These are phyloP conservation scores for Takashimella tepidaria DNA, from an alignment of 1,284 basidiomycete genomes.

Conservation along the genomic window DNA sequence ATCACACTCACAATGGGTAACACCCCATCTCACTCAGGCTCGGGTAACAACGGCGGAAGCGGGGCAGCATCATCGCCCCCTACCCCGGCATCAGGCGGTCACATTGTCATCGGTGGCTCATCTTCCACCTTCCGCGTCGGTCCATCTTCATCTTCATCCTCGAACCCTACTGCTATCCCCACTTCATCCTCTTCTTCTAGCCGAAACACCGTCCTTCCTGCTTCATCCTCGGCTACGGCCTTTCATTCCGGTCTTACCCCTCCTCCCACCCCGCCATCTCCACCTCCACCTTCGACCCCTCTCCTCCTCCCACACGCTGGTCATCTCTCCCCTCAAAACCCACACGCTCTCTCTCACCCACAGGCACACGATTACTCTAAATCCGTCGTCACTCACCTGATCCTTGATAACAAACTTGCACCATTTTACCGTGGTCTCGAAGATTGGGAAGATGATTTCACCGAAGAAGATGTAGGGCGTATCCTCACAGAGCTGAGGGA, in stretches of 20 bases:
- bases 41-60: no score
- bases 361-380: slow-evolving; percentile 81
- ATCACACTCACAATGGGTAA: neutral
- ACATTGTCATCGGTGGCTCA: neutral
- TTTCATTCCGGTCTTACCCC: slow-evolving; percentile 58
- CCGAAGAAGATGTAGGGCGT: slow-evolving; percentile 68
- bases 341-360: slow-evolving; percentile 64
- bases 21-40: neutral
- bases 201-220: neutral
- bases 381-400: slow-evolving; percentile 74
- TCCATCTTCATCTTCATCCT: neutral
- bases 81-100: neutral
- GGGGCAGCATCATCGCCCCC: neutral
- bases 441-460: slow-evolving; percentile 83
- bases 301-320: slow-evolving; percentile 55
- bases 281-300: slow-evolving; percentile 62
- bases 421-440: slow-evolving; percentile 95
- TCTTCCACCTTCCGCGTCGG: neutral
- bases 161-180: neutral
- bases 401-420: slow-evolving; percentile 79
- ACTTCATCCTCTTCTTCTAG: neutral
- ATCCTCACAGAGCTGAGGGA: slow-evolving; percentile 34
- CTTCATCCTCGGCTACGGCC: slow-evolving; percentile 58
- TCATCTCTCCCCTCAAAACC: slow-evolving; percentile 76
- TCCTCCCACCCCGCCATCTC: slow-evolving; percentile 31